These are phyloP conservation scores for Chrysanthemum lavandulifolium DNA, from an alignment of 129 eudicot species.

Conservation along the genomic window DNA sequence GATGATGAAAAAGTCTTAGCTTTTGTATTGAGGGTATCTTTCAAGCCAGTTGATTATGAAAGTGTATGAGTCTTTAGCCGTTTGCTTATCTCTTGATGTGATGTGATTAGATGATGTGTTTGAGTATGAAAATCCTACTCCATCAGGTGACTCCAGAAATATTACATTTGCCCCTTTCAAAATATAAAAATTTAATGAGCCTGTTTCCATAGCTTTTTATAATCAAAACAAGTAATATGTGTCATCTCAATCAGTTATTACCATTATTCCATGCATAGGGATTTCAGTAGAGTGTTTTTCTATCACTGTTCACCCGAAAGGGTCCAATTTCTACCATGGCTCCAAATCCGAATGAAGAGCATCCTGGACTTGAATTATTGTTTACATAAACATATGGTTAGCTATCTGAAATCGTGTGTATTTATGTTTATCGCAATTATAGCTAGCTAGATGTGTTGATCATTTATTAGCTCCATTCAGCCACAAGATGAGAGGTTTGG, in stretches of 20 bases:
- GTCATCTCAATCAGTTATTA: neutral
- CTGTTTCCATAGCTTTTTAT: neutral
- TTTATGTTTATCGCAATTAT: too few species aligned
- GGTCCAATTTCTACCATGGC: slow-evolving; percentile 52
- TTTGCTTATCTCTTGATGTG: slow-evolving; percentile 38
- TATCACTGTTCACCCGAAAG: slow-evolving; percentile 39
- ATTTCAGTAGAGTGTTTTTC: slow-evolving; percentile 36
- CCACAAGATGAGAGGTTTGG: slow-evolving; percentile 59
- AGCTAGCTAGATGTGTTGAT: neutral
- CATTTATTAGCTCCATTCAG: slow-evolving; percentile 37
- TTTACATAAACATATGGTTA: too few species aligned
- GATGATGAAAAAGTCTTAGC: slow-evolving; percentile 33
- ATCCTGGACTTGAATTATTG: slow-evolving; percentile 38
- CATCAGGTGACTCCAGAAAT: slow-evolving; percentile 57
- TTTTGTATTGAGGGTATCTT: slow-evolving; percentile 51
- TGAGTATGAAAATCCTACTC: slow-evolving; percentile 54
- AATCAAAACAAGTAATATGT: neutral
- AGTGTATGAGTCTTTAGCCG: slow-evolving; percentile 47
- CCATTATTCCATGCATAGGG: slow-evolving; percentile 42
- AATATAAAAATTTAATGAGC: neutral
- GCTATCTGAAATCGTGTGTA: neutral
- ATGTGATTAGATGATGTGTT: slow-evolving; percentile 34
- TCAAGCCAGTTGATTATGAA: slow-evolving; percentile 47
- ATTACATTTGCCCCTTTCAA: slow-evolving; percentile 45
- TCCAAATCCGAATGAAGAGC: slow-evolving; percentile 47